Percentiles rank a stretch among this genome's conserved stretches.
These are phyloP conservation scores for Sporisorium scitamineum DNA, from an alignment of 1,284 basidiomycete species.

Conservation along the genomic window DNA sequence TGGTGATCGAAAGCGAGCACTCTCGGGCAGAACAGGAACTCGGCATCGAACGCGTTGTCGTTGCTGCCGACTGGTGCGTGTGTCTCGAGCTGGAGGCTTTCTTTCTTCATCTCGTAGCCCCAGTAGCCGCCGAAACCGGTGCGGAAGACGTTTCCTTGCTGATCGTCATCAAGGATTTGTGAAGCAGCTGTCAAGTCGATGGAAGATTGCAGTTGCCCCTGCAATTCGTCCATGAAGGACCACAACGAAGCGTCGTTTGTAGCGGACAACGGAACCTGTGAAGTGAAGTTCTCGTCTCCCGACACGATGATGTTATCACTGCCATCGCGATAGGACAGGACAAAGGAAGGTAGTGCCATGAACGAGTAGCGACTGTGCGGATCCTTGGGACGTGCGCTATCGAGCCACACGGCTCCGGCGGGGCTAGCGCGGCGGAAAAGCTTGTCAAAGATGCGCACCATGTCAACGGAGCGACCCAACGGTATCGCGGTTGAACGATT, in stretches of 20 bases:
- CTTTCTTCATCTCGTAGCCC: conserved; percentile 74
- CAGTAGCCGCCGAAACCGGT: conserved; percentile 73
- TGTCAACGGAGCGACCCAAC: conserved; percentile 11
- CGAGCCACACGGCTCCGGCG: conserved; percentile 72
- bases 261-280: conserved; percentile 1
- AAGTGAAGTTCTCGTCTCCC: conserved; percentile 5
- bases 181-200: conserved; percentile 11
- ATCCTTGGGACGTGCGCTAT: conserved; percentile 68
- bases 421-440: conserved; percentile 59
- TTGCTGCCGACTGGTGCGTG: conserved; percentile 7
- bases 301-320: conserved; percentile 18
- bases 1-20: conserved; percentile 70
- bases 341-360: conserved; percentile 61
- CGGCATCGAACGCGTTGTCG: conserved; percentile 63
- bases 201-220: conserved; percentile 35
- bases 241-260: conserved; percentile 48
- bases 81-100: conserved; percentile 67
- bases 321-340: conserved; percentile 53
- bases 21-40: conserved; percentile 70
- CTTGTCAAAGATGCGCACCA: conserved; percentile 70
- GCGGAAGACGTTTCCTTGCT: conserved; percentile 66
- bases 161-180: conserved; percentile 5
- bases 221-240: conserved; percentile 55
- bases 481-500: conserved; percentile 42
- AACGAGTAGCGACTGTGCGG: conserved; percentile 59